Conservation (phyloP, 306 rosid species). For the Castanopsis chinensis region DNA sequence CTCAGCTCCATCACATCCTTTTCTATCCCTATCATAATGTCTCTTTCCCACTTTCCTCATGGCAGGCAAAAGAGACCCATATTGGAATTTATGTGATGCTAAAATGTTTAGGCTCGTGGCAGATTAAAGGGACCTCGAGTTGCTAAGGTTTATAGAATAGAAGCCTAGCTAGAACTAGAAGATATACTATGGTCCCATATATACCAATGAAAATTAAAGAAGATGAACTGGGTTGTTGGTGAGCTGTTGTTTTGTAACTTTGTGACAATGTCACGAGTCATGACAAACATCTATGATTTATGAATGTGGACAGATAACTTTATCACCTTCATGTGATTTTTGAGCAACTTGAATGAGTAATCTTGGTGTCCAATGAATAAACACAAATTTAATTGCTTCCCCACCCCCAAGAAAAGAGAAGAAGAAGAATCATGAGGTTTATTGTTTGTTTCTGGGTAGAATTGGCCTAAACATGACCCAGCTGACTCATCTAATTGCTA, state of each 20-base stretch:
- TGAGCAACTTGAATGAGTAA: too few species aligned
- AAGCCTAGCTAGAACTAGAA: not conserved
- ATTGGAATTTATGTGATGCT: not conserved
- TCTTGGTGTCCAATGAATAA: too few species aligned
- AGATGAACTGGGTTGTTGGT: not conserved
- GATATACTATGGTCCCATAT: not conserved
- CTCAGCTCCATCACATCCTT: not conserved
- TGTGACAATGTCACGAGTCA: not conserved
- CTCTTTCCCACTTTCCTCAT: constrained; percentile 1
- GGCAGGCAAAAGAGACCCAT: not conserved
- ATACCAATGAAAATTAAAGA: not conserved
- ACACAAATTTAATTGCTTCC: too few species aligned
- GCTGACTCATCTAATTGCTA: too few species aligned
- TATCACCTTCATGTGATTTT: too few species aligned
- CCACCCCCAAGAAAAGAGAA: too few species aligned
- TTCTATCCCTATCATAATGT: not conserved
- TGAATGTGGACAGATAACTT: not conserved
- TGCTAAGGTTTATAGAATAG: not conserved
- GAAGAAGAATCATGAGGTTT: too few species aligned
- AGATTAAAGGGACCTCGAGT: not conserved
- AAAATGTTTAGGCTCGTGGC: not conserved
- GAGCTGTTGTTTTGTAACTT: constrained; percentile 16
- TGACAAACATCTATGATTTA: not conserved
- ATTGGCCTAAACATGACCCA: too few species aligned
- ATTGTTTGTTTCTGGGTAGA: too few species aligned